Evolutionary conservation across 1,139 yeast genomes (phyloP), one percentile per base, ranked within the genome.

Genomic region (Blastobotrys arbuscula): DNA sequence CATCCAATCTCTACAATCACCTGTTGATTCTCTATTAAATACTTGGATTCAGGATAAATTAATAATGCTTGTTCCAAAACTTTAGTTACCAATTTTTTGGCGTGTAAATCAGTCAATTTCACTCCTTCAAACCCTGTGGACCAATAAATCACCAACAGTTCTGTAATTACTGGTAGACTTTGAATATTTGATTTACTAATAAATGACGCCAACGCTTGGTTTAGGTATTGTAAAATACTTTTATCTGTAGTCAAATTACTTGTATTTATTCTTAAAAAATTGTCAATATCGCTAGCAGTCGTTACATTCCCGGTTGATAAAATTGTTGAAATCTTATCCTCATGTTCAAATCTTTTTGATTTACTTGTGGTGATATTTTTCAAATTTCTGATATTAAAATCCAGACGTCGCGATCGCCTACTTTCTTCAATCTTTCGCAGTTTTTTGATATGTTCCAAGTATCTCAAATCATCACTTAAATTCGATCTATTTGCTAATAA

Each of bases 391-490:
- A 41, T 26, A 15, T 41, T 33, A 7, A 21, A 10, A 15, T 23
- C 33, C 19, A 33, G n/a, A 23, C 31, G 36, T 16, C 31, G 16
- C 5, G 18, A 13, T 26, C n/a, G 16, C 26, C 49, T 26, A 15
- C 15, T 24, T 26, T 46, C 26, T 26, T 46, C 45, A 3, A 46
- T 39, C 9, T 53, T 44, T 26, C 59, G 40, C 30, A 58, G 45
- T 24, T 54, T 49, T 42, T 49, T 53, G 42, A 57, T 57, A 42
- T 55, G 59, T 10, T 53, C 49, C 13, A 56, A 44, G 45, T 54
- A 56, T 13, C 55, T 53, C 31, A 49, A 38, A 21, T 49, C 46
- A 18, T 46, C 42, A 18, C 42, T 40, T 15, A 46, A 41, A 24
- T 44, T 46, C 21, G 46, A 45, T 39, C 47, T 47, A 30, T 49